Percentiles rank a stretch among this genome's conserved stretches.
phyloP scores from a whole-genome alignment of 805 yeast species.

The Isabelozyma rhagii region DNA sequence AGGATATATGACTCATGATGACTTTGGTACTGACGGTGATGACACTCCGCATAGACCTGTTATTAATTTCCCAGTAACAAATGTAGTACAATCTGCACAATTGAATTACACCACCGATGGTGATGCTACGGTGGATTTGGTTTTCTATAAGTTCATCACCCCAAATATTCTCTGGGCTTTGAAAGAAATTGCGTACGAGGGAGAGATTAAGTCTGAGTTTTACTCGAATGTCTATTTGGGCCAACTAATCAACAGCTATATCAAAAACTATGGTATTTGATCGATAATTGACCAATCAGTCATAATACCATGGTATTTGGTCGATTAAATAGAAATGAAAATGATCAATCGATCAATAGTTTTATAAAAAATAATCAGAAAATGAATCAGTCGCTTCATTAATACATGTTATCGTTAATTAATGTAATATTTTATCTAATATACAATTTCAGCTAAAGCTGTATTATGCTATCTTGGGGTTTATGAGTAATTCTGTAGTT shows the following conservation, averaged over 20 bases:
- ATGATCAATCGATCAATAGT: not conserved
- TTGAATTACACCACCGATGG: slow-evolving; percentile 17
- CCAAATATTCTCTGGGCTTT: slow-evolving; percentile 33
- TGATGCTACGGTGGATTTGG: slow-evolving; percentile 52
- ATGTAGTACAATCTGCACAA: slow-evolving; percentile 62
- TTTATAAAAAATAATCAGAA: not conserved
- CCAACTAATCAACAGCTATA: slow-evolving; percentile 27
- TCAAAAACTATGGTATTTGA: slow-evolving; percentile 14
- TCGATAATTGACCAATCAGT: not conserved
- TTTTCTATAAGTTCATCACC: slow-evolving; percentile 73
- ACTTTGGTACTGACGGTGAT: slow-evolving; percentile 83
- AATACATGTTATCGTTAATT: not conserved
- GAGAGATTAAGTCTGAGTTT: slow-evolving; percentile 9
- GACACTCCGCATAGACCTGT: slow-evolving; percentile 69
- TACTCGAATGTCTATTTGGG: slow-evolving; percentile 36
- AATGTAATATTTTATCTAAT: slow-evolving; percentile 4
- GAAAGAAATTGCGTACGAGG: slow-evolving; percentile 21
- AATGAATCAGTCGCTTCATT: not conserved
- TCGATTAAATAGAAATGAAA: not conserved
- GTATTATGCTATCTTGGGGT: slow-evolving; percentile 52
- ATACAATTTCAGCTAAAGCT: slow-evolving; percentile 9
- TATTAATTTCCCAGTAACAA: slow-evolving; percentile 63
- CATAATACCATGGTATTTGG: slow-evolving; percentile 8
- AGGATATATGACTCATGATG: slow-evolving; percentile 85
- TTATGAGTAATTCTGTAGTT: slow-evolving; percentile 64